Evolutionary conservation across 2,329 filamentous ascomycete genomes (phyloP).

Genomic region (Penicillium sumatraense): DNA sequence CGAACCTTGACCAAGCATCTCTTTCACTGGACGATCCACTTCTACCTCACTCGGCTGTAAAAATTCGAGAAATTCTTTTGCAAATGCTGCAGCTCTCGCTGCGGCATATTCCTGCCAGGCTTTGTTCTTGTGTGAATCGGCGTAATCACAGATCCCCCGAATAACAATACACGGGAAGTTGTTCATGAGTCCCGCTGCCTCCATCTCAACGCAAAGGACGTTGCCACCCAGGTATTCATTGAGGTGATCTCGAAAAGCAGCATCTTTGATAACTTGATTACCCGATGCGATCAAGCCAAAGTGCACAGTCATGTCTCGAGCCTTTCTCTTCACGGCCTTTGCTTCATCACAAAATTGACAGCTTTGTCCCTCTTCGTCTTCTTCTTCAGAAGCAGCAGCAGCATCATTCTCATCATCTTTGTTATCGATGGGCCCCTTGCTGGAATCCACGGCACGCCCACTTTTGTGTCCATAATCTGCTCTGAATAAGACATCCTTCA

Average conservation of each 20-base stretch:
- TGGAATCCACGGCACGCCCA: not conserved
- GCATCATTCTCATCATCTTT: not conserved
- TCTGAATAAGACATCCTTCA: not conserved
- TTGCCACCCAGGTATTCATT: not conserved
- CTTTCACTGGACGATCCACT: not conserved
- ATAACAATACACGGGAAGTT: slow-evolving; percentile 3
- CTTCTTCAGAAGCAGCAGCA: too few species aligned
- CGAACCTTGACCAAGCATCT: not conserved
- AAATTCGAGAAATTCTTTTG: not conserved
- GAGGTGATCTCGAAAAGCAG: not conserved
- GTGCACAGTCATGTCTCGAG: not conserved
- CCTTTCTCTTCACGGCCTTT: not conserved
- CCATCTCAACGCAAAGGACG: not conserved
- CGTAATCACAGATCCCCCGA: slow-evolving; percentile 6
- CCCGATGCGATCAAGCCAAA: not conserved
- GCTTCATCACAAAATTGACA: not conserved
- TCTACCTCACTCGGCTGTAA: not conserved
- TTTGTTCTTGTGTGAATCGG: not conserved
- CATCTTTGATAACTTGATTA: not conserved
- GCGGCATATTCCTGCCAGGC: slow-evolving; percentile 5
- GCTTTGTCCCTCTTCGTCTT: not conserved
- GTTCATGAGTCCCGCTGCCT: slow-evolving; percentile 3
- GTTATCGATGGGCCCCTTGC: not conserved
- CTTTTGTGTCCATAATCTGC: not conserved
- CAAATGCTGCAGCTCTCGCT: not conserved